Percentiles rank a stretch among this genome's conserved stretches.
These are phyloP conservation scores for Trichoderma harzianum DNA, from an alignment of 2,329 filamentous ascomycete species.

Conservation along the genomic window DNA sequence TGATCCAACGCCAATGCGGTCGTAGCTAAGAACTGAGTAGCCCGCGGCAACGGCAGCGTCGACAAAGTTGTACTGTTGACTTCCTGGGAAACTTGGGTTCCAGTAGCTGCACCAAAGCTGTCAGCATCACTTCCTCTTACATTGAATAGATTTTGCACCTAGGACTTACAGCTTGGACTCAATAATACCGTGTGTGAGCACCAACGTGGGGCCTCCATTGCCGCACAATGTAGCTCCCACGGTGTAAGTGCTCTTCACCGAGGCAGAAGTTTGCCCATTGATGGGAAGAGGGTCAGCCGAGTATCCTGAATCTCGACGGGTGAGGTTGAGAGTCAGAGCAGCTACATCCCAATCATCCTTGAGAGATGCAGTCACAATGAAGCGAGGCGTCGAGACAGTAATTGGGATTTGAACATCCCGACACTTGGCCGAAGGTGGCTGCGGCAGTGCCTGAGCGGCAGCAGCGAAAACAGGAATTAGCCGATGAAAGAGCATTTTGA, in stretches of 20 bases:
- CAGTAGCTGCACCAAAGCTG: background rate
- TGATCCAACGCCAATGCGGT: conserved; percentile 6
- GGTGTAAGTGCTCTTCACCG: conserved; percentile 1
- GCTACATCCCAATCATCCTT: conserved; percentile 6
- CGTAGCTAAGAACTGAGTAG: conserved; percentile 8
- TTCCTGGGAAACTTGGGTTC: background rate
- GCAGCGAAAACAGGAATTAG: background rate
- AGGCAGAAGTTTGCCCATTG: background rate
- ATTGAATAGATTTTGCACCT: background rate
- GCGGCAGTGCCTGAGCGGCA: background rate
- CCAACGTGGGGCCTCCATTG: background rate
- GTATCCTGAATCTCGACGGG: background rate
- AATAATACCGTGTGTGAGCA: background rate
- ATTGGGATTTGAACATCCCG: conserved; percentile 4
- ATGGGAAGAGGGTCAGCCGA: background rate
- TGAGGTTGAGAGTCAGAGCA: conserved; percentile 5
- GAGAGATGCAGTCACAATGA: background rate
- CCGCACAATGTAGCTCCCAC: background rate
- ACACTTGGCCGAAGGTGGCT: background rate
- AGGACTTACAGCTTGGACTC: background rate
- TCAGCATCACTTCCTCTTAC: background rate
- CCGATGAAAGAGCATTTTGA: background rate
- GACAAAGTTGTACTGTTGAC: background rate
- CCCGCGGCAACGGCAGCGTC: background rate
- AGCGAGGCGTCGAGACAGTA: conserved; percentile 1